Percentiles rank a stretch among this genome's conserved stretches.
These are phyloP conservation scores for Candida tallmaniae DNA, from an alignment of 805 yeast genomes.

Conservation along the genomic window DNA sequence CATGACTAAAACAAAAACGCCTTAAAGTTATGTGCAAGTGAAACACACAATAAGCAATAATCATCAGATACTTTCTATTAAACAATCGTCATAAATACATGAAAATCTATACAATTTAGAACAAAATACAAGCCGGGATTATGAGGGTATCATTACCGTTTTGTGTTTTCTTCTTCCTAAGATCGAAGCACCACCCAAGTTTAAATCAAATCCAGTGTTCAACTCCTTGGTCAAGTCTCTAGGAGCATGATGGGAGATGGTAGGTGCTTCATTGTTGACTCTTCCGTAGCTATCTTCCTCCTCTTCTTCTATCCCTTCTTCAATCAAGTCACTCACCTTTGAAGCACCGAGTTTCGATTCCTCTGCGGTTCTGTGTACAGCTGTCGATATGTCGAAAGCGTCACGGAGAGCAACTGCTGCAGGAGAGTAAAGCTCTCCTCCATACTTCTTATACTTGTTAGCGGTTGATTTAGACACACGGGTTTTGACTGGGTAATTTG, in stretches of 20 bases:
- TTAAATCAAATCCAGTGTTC: constrained; percentile 35
- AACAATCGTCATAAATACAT: neutral
- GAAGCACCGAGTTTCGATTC: constrained; percentile 41
- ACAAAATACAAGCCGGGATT: neutral
- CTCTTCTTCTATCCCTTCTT: constrained; percentile 32
- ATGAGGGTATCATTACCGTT: constrained; percentile 12
- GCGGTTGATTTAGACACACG: neutral
- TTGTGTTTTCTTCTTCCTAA: constrained; percentile 39
- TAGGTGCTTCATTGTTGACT: constrained; percentile 8
- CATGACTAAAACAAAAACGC: too few relatives aligned
- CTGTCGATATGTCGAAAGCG: constrained; percentile 81
- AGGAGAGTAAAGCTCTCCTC: constrained; percentile 48
- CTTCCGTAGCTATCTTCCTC: constrained; percentile 16
- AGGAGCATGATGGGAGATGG: constrained; percentile 1
- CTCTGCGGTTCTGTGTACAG: constrained; percentile 77
- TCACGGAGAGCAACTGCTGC: constrained; percentile 80
- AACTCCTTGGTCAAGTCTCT: constrained; percentile 1
- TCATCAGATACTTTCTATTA: too few relatives aligned
- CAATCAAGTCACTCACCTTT: constrained; percentile 21
- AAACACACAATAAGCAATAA: too few relatives aligned
- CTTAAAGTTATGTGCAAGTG: too few relatives aligned
- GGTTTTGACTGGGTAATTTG: constrained; percentile 24
- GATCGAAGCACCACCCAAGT: constrained; percentile 50
- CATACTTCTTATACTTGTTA: constrained; percentile 18
- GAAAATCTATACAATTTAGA: neutral